Base-by-base conservation (phyloP, 2,329 filamentous ascomycete species). In the Tympanopsis confertula region DNA sequence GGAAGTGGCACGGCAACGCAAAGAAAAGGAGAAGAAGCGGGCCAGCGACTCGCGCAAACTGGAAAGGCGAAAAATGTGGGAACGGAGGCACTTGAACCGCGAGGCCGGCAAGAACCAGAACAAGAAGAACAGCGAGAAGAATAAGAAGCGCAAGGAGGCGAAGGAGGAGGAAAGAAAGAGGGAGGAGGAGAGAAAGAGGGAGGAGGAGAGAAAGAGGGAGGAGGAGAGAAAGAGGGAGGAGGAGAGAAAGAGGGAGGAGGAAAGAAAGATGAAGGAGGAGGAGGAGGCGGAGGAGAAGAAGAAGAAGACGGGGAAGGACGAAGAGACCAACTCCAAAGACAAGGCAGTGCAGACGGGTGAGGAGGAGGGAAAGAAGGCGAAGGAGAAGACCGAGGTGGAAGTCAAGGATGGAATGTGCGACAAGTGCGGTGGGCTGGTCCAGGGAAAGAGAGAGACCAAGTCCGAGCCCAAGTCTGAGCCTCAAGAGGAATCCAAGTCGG, bases 21-120 rank as follows among this genome's bases (percentile, higher is more conserved):
- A 71, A 49, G 62, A 67, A 47, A 59, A 62, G 40, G 61, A 68
- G 40, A 61, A 67, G 36, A 55, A 66, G 36, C 68, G 70, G 54
- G 66, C 66, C 0, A 68, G 63, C 35, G 51, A 54, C n/a, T 63
- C 58, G 38, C 61, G 63, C 4, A 56, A 59, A 44, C 51, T 59
- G 33, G 63, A 70, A 41, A 59, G 66, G 2, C 61, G 64, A 20
- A 62, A 59, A 39, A 57, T 64, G 43, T 72, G 70, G 63, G 63
- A 70, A 52, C 63, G 59, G 49, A 54, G 68, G 2, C 63, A 66
- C 22, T 44, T 54, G 7, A 56, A 50, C 37, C 52, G 57, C 35
- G 54, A 59, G 19, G 53, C 59, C 33, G 44, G 48, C n/a, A 56
- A 53, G 36, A 60, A 59, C 37, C 59, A 63, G 43, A 45, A 51